Evolutionary conservation across 177 flowering plant genomes (phyloP).

Genomic region (Vitis hybrid): DNA sequence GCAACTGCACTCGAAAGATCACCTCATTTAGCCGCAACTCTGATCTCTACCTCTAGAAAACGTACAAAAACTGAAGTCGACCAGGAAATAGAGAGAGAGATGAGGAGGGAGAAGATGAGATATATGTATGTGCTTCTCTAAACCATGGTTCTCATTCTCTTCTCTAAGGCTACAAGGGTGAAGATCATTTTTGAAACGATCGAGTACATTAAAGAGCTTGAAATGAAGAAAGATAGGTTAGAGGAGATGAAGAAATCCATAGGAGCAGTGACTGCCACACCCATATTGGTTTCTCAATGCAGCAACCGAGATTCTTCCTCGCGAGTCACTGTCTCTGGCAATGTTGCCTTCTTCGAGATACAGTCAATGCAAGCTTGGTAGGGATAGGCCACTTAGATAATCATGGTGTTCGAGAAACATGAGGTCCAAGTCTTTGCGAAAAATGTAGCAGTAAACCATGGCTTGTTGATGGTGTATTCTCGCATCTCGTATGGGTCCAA

Average conservation of each 20-base stretch:
- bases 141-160: slow-evolving; percentile 26
- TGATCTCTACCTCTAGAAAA: slow-evolving; percentile 6
- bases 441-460: slow-evolving; percentile 11
- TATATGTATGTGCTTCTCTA: slow-evolving; percentile 24
- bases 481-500: too few species aligned
- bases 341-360: slow-evolving; percentile 26
- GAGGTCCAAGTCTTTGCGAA: slow-evolving; percentile 30
- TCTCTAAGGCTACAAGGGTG: slow-evolving; percentile 21
- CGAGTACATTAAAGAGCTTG: slow-evolving; percentile 16
- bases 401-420: slow-evolving; percentile 28
- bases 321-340: slow-evolving; percentile 15
- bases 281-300: too few species aligned
- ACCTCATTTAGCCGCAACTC: too few species aligned
- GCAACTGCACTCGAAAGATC: too few species aligned
- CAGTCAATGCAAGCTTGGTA: not conserved
- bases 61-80: not conserved
- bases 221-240: not conserved
- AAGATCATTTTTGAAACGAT: slow-evolving; percentile 21
- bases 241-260: not conserved
- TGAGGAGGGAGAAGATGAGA: slow-evolving; percentile 26
- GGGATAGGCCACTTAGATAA: slow-evolving; percentile 8
- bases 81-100: slow-evolving; percentile 6
- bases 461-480: slow-evolving; percentile 1
- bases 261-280: not conserved
- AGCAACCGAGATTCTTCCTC: slow-evolving; percentile 11